These are phyloP conservation scores for Ammopiptanthus mongolicus DNA, from an alignment of 306 rosid genomes.

Conservation along the genomic window DNA sequence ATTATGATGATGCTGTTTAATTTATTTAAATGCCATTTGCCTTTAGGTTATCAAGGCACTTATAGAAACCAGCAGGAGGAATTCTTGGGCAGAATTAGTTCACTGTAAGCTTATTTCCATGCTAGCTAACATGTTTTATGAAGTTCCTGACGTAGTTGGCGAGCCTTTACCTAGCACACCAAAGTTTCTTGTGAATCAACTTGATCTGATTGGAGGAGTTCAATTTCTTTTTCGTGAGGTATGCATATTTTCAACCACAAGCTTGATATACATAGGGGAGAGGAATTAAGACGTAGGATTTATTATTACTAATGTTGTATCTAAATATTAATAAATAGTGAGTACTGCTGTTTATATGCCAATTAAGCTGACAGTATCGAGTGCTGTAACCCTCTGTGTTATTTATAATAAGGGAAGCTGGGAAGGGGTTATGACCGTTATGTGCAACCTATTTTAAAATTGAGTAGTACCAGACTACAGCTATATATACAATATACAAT, in stretches of 20 bases:
- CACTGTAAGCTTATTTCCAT: conserved; percentile 87
- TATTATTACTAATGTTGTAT: not conserved
- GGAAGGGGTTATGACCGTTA: not conserved
- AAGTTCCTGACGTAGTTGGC: conserved; percentile 51
- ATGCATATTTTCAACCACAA: not conserved
- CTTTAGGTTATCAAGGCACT: conserved; percentile 77
- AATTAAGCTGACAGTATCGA: not conserved
- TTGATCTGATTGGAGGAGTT: conserved; percentile 92
- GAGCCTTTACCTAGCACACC: conserved; percentile 40
- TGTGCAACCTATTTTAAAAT: too few relatives aligned
- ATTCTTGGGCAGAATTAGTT: conserved; percentile 97
- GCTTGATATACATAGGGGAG: not conserved
- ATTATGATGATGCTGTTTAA: conserved; percentile 16
- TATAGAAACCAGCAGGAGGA: conserved; percentile 63
- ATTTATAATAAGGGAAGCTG: not conserved
- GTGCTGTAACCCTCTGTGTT: not conserved
- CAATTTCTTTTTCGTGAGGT: conserved; percentile 79
- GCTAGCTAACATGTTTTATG: conserved; percentile 92
- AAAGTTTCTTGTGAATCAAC: conserved; percentile 73
- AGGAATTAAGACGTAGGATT: not conserved
- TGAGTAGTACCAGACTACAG: too few relatives aligned
- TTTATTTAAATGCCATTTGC: conserved; percentile 25
- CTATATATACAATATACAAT: too few relatives aligned
- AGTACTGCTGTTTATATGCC: not conserved
- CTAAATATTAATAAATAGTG: not conserved